Conservation (phyloP, 306 rosid genomes). For the Citrullus amarus region DNA sequence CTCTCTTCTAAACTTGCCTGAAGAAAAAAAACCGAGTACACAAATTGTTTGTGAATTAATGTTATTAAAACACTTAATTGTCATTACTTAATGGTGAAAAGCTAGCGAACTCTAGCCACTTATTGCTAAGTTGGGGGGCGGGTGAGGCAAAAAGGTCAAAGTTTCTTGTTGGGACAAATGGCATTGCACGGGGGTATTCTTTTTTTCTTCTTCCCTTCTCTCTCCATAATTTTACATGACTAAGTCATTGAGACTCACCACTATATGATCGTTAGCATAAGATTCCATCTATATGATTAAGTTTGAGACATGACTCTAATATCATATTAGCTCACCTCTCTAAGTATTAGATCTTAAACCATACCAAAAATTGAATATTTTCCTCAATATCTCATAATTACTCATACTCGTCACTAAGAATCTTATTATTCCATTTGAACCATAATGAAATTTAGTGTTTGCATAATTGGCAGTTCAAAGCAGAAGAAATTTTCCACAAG, state of each 20-base stretch:
- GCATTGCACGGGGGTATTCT: too few relatives aligned
- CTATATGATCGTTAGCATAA: neutral
- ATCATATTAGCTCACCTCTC: neutral
- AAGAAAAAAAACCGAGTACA: neutral
- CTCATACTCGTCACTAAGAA: neutral
- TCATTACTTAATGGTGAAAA: too few relatives aligned
- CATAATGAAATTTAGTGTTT: neutral
- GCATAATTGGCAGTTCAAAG: neutral
- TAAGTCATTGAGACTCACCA: neutral
- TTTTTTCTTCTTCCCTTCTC: neutral
- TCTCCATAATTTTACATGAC: neutral
- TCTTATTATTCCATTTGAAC: neutral
- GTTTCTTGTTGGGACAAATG: too few relatives aligned
- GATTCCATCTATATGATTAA: neutral
- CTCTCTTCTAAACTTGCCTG: slow-evolving; percentile 28
- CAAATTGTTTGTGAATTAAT: neutral
- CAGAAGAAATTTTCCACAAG: neutral
- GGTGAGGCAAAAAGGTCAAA: too few relatives aligned
- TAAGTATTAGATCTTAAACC: neutral
- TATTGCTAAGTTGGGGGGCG: too few relatives aligned
- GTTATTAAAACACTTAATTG: neutral
- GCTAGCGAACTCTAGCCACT: too few relatives aligned
- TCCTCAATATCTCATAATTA: neutral
- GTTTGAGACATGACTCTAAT: neutral
- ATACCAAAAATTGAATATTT: neutral